phyloP scores from a whole-genome alignment of 1,284 basidiomycete species.

The Cutaneotrichosporon sp. region DNA sequence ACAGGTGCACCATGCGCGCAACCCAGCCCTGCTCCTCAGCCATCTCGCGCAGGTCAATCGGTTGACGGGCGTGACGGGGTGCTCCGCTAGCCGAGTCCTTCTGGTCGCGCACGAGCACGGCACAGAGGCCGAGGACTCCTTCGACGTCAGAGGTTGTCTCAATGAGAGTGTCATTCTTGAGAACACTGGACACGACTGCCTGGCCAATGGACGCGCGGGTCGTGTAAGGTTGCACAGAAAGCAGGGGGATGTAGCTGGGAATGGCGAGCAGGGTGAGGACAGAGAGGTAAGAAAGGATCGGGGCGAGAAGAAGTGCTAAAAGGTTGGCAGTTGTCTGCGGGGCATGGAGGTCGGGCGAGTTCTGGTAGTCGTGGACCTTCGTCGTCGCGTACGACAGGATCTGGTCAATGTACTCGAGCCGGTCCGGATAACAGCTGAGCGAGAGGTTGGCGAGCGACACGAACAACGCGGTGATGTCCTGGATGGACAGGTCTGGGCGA shows the following conservation, averaged over 20 bases:
- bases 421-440: slow-evolving; percentile 89
- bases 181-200: slow-evolving; percentile 82
- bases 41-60: slow-evolving; percentile 77
- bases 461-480: slow-evolving; percentile 89
- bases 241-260: slow-evolving; percentile 77
- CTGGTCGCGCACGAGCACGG: slow-evolving; percentile 86
- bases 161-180: slow-evolving; percentile 91
- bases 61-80: slow-evolving; percentile 42
- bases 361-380: slow-evolving; percentile 78
- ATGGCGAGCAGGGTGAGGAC: slow-evolving; percentile 90
- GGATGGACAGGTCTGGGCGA: slow-evolving; percentile 88
- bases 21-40: slow-evolving; percentile 98
- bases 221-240: slow-evolving; percentile 78
- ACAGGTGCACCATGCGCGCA: slow-evolving; percentile 90
- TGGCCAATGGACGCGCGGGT: slow-evolving; percentile 86
- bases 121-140: slow-evolving; percentile 84
- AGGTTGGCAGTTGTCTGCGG: slow-evolving; percentile 82
- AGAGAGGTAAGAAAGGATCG: slow-evolving; percentile 90
- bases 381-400: slow-evolving; percentile 79
- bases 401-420: slow-evolving; percentile 92
- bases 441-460: slow-evolving; percentile 91
- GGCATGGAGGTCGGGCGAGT: slow-evolving; percentile 81
- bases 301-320: slow-evolving; percentile 81
- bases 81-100: slow-evolving; percentile 64
- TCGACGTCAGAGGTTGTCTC: slow-evolving; percentile 87